Percentiles rank a stretch among this genome's conserved stretches.
phyloP scores from a whole-genome alignment of 2,329 filamentous ascomycete species.

The Nothomitra cinnamomea region DNA sequence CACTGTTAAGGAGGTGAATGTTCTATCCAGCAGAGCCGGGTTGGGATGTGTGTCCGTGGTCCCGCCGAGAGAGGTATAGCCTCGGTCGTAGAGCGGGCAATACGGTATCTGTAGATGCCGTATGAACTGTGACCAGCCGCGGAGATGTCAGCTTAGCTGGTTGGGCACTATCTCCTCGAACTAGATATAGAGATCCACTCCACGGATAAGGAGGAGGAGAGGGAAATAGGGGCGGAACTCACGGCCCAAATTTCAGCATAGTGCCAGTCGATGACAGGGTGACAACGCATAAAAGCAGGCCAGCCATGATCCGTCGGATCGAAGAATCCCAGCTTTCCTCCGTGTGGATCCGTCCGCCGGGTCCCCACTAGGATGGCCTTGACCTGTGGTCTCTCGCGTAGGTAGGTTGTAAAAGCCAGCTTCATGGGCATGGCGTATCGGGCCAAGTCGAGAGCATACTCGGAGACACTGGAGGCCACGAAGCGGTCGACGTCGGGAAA shows the following conservation, averaged over 20 bases:
- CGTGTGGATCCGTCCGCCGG: slow-evolving; percentile 80
- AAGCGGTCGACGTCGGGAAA: slow-evolving; percentile 80
- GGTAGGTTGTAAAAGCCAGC: slow-evolving; percentile 60
- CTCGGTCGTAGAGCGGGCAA: slow-evolving; percentile 71
- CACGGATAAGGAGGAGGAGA: slow-evolving; percentile 5
- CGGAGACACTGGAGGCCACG: slow-evolving; percentile 44
- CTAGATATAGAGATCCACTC: slow-evolving; percentile 8
- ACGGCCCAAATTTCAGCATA: slow-evolving; percentile 91
- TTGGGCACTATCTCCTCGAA: too few relatives aligned
- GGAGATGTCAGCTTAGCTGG: neutral
- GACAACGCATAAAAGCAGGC: slow-evolving; percentile 82
- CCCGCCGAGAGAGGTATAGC: slow-evolving; percentile 86
- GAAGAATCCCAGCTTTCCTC: slow-evolving; percentile 61
- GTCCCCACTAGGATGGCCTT: slow-evolving; percentile 78
- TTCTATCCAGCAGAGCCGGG: slow-evolving; percentile 40
- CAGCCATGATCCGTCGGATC: slow-evolving; percentile 77
- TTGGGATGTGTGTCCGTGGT: slow-evolving; percentile 81
- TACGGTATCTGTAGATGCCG: slow-evolving; percentile 65
- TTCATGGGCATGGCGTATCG: slow-evolving; percentile 69
- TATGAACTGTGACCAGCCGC: slow-evolving; percentile 44
- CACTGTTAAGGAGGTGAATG: slow-evolving; percentile 15
- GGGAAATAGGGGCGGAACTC: slow-evolving; percentile 23
- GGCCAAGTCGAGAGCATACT: slow-evolving; percentile 60
- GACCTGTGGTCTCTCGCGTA: slow-evolving; percentile 45
- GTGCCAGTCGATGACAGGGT: slow-evolving; percentile 96